phyloP scores from a whole-genome alignment of 2,329 filamentous ascomycete genomes.

The Aspergillus versicolor region DNA sequence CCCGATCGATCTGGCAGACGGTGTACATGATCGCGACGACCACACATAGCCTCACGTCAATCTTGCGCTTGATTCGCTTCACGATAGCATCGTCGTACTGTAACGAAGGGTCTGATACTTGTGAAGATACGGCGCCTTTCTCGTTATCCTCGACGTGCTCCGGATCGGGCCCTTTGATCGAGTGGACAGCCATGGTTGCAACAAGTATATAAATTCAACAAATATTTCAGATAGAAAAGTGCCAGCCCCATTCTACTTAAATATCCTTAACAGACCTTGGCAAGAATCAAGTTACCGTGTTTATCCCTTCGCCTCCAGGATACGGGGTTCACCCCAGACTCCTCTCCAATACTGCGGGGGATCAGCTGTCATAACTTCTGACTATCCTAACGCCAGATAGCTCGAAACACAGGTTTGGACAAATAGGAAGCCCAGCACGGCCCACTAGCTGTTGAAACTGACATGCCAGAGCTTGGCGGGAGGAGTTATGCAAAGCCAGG shows the following conservation, averaged over 20 bases:
- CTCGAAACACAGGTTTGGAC: background rate
- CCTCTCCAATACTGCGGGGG: background rate
- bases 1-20: conserved; percentile 12
- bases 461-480: background rate
- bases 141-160: background rate
- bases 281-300: too few species aligned
- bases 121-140: background rate
- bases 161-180: background rate
- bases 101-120: background rate
- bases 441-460: background rate
- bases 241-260: too few species aligned
- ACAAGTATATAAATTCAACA: too few species aligned
- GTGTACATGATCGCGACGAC: conserved; percentile 12
- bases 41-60: conserved; percentile 6
- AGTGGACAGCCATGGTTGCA: background rate
- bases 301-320: too few species aligned
- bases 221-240: too few species aligned
- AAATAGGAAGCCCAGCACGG: background rate
- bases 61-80: conserved; percentile 12
- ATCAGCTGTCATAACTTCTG: background rate
- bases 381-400: background rate
- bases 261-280: too few species aligned
- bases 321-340: too few species aligned
- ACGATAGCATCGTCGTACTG: conserved; percentile 6
- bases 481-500: background rate